Conservation (phyloP, 148 eudicot species). For the Cornus suecica region DNA sequence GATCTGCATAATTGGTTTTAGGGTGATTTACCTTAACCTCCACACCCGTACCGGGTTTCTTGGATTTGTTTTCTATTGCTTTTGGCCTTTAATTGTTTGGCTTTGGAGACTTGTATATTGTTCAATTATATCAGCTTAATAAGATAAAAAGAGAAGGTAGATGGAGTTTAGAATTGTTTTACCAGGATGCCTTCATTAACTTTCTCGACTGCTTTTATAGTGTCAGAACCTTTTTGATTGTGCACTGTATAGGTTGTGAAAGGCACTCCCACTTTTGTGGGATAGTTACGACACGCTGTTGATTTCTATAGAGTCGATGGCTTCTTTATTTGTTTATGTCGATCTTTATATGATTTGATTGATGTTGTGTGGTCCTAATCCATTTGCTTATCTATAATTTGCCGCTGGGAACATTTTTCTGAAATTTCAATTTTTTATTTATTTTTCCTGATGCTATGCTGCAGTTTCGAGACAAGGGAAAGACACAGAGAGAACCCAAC, state of each 20-base stretch:
- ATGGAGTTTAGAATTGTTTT: background rate
- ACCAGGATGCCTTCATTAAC: background rate
- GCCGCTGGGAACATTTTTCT: too few relatives aligned
- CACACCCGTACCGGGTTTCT: background rate
- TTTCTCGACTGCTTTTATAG: background rate
- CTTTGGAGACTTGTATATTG: background rate
- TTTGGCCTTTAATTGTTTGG: background rate
- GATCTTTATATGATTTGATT: background rate
- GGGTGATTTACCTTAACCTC: background rate
- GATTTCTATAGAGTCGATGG: background rate
- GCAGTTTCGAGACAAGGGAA: conserved; percentile 21
- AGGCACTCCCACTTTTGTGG: background rate
- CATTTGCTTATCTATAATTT: background rate
- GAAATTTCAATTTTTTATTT: background rate
- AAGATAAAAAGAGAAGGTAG: background rate
- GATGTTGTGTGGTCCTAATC: background rate
- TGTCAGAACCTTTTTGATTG: background rate
- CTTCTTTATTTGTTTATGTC: background rate
- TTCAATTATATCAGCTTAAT: background rate
- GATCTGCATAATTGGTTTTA: background rate
- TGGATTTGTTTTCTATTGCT: background rate
- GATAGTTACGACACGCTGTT: background rate
- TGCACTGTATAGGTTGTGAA: background rate
- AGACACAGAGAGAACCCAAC: conserved; percentile 7
- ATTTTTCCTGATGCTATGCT: background rate